Evolutionary conservation across 441 rosid genomes (phyloP), one percentile per base, ranked within the genome.

Genomic region (Theobroma grandiflorum): DNA sequence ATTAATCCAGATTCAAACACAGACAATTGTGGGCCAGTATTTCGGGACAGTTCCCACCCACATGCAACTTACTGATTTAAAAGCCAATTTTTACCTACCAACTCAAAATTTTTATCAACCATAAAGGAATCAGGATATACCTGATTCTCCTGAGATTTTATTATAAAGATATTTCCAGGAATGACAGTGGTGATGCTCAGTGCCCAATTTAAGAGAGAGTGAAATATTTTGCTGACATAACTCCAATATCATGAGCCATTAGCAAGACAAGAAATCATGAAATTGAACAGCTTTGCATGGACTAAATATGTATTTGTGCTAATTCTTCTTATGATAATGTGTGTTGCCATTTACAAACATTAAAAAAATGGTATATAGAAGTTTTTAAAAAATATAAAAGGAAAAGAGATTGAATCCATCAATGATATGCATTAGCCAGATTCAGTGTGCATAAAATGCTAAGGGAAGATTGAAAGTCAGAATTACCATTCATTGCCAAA

Each of bases 401-500:
- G 22, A 14, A 58, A 74, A 42, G 55, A 42, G 53, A 72, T 64
- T 37, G 43, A 65, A 63, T 31, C 18, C 76, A 45, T 15, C 42
- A n/a, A 3, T 33, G 20, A 18, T 52, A 50, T 80, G 40, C 71
- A 47, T 31, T 75, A 49, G 31, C 64, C 80, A 64, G 47, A 65
- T 37, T 47, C 49, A 33, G 40, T 77, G 55, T 43, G 22, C 33
- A 20, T 49, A 58, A 61, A 9, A 64, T 1, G 61, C 49, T 42
- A 42, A 76, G 58, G 71, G 40, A 71, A 45, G 47, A 76, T 22
- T 50, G 66, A 10, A 16, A 74, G 59, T 68, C 20, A 61, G 43
- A 58, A 82, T 81, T 85, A 96, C 99, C 98, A 45, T 94, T 96
- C 99, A 96, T 94, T 72, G 99, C 97, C 83, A 96, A 88, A 87